Conservation (phyloP, 176 grass and related monocot species). For the Carex kokanica region DNA sequence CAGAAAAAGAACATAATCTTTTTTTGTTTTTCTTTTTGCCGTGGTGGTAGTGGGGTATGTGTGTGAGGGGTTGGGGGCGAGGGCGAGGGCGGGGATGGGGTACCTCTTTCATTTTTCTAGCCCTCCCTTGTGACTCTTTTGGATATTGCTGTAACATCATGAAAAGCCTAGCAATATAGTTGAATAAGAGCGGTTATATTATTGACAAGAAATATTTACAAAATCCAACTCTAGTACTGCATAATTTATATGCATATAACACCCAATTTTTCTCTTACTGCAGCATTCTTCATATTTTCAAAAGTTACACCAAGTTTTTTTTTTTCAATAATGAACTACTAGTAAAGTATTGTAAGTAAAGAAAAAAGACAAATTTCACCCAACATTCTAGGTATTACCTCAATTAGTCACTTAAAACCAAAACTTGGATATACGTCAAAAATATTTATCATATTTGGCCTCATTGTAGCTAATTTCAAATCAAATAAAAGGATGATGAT, state of each 20-base stretch:
- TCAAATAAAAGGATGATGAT: neutral
- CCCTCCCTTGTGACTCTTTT: conserved; percentile 77
- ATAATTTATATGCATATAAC: neutral
- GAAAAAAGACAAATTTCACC: neutral
- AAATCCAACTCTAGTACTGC: neutral
- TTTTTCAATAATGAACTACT: neutral
- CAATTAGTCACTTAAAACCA: neutral
- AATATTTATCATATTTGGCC: neutral
- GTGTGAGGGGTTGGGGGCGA: neutral
- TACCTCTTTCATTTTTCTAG: conserved; percentile 70
- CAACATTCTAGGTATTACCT: neutral
- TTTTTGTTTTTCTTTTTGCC: neutral
- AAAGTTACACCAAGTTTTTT: neutral
- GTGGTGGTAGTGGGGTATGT: neutral
- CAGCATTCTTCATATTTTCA: neutral
- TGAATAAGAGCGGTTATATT: conserved; percentile 1
- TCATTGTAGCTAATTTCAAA: neutral
- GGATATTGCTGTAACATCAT: conserved; percentile 77
- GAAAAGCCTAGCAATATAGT: conserved; percentile 58
- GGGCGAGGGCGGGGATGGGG: neutral
- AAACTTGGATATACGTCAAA: neutral
- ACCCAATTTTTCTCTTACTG: neutral
- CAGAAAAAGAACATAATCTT: neutral
- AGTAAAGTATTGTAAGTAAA: neutral
- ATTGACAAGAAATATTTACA: conserved; percentile 3